Conservation (phyloP, 2,329 filamentous ascomycete species). For the Pezizomycotina sp. region DNA sequence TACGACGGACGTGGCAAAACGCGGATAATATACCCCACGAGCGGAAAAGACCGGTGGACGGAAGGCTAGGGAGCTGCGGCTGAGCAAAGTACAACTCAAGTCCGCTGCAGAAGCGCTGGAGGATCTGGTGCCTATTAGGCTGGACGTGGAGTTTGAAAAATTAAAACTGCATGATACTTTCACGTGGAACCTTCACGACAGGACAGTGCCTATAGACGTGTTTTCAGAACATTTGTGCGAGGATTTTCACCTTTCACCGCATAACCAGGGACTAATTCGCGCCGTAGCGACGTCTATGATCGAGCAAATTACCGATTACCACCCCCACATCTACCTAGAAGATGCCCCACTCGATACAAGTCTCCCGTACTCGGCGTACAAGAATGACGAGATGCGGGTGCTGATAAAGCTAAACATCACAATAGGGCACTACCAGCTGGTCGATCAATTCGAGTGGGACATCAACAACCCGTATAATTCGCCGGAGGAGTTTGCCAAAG, state of each 20-base stretch:
- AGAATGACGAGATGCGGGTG: constrained; percentile 97
- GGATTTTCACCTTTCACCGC: constrained; percentile 60
- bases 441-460: constrained; percentile 98
- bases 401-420: constrained; percentile 94
- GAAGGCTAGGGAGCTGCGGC: constrained; percentile 54
- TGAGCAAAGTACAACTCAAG: constrained; percentile 62
- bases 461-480: constrained; percentile 90
- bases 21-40: constrained; percentile 62
- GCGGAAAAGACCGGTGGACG: constrained; percentile 62
- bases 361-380: constrained; percentile 81
- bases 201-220: constrained; percentile 58
- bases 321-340: constrained; percentile 76
- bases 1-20: constrained; percentile 53
- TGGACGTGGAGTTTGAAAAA: constrained; percentile 93
- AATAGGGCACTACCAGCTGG: constrained; percentile 80
- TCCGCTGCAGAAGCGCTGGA: constrained; percentile 81
- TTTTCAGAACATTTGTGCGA: constrained; percentile 85
- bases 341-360: constrained; percentile 83
- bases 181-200: constrained; percentile 94
- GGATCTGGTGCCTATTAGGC: constrained; percentile 72
- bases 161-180: constrained; percentile 92
- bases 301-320: constrained; percentile 84
- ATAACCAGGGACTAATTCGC: constrained; percentile 45
- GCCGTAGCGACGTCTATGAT: constrained; percentile 55
- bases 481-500: constrained; percentile 79